Evolutionary conservation across 2,329 filamentous ascomycete species (phyloP), one percentile per base, ranked within the genome.

Genomic region (Paecilomyces sp.): DNA sequence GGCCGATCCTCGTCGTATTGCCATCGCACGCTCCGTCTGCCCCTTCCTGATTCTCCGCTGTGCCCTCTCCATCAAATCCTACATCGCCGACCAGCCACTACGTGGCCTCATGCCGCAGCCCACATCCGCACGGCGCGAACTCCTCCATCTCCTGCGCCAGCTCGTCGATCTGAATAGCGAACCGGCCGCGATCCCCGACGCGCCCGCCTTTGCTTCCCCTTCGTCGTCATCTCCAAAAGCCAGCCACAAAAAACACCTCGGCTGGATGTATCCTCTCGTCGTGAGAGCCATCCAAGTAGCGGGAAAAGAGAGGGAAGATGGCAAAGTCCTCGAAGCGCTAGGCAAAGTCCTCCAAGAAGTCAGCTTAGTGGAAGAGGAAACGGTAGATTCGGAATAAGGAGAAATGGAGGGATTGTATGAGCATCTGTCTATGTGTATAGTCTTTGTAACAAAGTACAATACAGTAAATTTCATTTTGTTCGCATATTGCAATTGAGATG

Each of bases 51-150:
- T 97, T 53, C 79, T 96, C 1, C 87, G 94, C 2, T 86, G 89
- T 12, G 91, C 90, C 0, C 79, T 96, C 15, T 87, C 90, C 0
- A 77, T 97, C n/a, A 87, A 91, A 59, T 82, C 88, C 0, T 97
- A 96, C 70, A 87, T 95, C 54, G 90, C 92, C 3, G 94, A 99
- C 72, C 93, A 97, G 70, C 92, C 93, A 0, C 79, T 99, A 22
- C 83, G 94, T 13, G 92, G 94, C 0, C 84, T 87, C 56, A 94
- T 95, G 86, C 94, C 94, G 3, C 90, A 94, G 71, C 93, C 93
- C 0, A 80, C 91, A 4, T 88, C 86, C 8, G 90, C 96, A 69
- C 84, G 90, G 52, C 87, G 84, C 62, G 94, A 96, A 70, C 77
- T 99, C 11, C 71, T 89, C 3, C 88, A 90, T 68, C 81, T 92